Evolutionary conservation across 139 green algal genomes (phyloP).

Genomic region (Raphidocelis subcapitata): DNA sequence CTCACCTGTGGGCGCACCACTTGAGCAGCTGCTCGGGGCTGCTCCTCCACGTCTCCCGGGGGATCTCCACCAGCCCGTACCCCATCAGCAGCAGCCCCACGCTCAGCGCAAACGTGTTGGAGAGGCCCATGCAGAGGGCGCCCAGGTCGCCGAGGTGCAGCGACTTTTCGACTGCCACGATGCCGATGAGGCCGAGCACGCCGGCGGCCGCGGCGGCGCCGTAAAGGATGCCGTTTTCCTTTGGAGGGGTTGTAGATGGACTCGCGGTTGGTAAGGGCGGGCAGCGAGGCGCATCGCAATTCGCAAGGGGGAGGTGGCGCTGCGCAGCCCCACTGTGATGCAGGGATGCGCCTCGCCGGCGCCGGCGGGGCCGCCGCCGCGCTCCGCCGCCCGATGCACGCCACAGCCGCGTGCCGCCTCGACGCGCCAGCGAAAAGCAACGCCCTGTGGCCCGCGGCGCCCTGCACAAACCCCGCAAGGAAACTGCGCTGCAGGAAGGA

Average conservation of each 20-base stretch:
- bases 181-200: slow-evolving; percentile 53
- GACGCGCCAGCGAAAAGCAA: too few species aligned
- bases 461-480: background rate
- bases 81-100: slow-evolving; percentile 80
- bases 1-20: slow-evolving; percentile 47
- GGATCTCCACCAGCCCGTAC: slow-evolving; percentile 90
- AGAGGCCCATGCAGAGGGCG: slow-evolving; percentile 70
- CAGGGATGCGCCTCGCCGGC: too few species aligned
- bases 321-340: too few species aligned
- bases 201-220: slow-evolving; percentile 59
- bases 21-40: slow-evolving; percentile 49
- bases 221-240: slow-evolving; percentile 80
- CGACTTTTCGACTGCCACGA: slow-evolving; percentile 30
- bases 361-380: too few species aligned
- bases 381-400: too few species aligned
- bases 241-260: too few species aligned
- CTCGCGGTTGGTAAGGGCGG: slow-evolving; percentile 13
- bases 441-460: too few species aligned
- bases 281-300: background rate
- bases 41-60: slow-evolving; percentile 71
- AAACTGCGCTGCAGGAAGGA: too few species aligned
- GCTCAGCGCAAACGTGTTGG: slow-evolving; percentile 89
- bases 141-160: slow-evolving; percentile 50
- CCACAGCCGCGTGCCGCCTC: too few species aligned
- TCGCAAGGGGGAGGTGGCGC: too few species aligned